Base-by-base conservation (phyloP, 805 yeast genomes). In the Schwanniomyces polymorphus region DNA sequence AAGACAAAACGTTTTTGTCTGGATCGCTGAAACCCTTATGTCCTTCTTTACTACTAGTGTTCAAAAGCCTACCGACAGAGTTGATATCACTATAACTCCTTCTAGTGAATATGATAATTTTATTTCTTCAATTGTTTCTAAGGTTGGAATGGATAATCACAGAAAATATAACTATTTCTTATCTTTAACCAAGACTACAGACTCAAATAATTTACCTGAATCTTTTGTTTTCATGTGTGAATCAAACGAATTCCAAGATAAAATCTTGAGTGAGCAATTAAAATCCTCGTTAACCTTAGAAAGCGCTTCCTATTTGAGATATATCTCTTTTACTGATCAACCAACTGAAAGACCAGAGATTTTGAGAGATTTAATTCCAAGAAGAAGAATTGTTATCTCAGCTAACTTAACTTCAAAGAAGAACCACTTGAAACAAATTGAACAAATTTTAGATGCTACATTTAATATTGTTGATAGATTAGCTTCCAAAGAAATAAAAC, bases 161-260 rank as follows among this genome's bases (percentile, higher is more conserved):
- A 87, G 98, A 69, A 83, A 77, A 42, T 81, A 80, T 47, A 85
- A 87, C 70, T 94, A 90, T 71, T 92, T 74, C 68, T 74, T 92
- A 60, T 86, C 96, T 1, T 77, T 91, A 60, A 88, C 98, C 54
- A 88, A 82, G 56, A 88, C 97, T 37, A 58, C 85, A 37, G 96
- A 90, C 63, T 82, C 86, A 23, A 64, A 77, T 25, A 76, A 79
- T 54, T 74, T 92, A 57, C 96, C 97, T 29, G 57, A 70, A 39
- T 82, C 86, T 53, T 88, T 78, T 61, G 96, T 89, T 25, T 89
- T 81, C 70, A 91, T 94, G 98, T 76, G 87, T 57, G 99, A 94
- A 75, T 82, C 82, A 47, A 77, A 84, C 51, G 98, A 92, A 64
- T 76, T 88, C 71, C 90, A 85, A 54, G 89, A 82, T 5, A 71